Percentiles rank a stretch among this genome's conserved stretches.
phyloP scores from a whole-genome alignment of 139 green algal species.

The Coelastrella sp. region DNA sequence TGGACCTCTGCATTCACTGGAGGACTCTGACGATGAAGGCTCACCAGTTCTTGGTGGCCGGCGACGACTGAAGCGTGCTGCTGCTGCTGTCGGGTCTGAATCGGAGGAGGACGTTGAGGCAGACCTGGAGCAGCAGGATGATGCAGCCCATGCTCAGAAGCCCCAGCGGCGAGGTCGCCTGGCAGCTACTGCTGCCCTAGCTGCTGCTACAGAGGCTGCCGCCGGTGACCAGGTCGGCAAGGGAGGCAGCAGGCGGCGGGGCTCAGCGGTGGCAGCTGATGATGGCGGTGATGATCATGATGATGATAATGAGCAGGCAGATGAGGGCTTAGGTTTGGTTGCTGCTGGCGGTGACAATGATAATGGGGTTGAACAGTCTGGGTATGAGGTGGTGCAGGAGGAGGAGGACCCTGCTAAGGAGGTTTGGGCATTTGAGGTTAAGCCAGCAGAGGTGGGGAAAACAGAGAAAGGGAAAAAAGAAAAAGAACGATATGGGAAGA shows the following conservation, averaged over 20 bases:
- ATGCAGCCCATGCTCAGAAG: background rate
- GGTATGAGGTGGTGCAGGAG: conserved; percentile 52
- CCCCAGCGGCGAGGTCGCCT: conserved; percentile 10
- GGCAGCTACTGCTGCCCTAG: conserved; percentile 34
- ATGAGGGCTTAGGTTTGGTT: background rate
- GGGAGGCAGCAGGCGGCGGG: background rate
- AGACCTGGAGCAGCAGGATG: conserved; percentile 2
- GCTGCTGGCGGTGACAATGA: background rate
- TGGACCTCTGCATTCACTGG: background rate
- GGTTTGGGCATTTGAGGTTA: conserved; percentile 85
- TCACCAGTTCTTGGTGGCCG: conserved; percentile 9
- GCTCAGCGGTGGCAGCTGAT: background rate
- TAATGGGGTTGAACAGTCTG: background rate
- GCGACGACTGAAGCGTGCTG: background rate
- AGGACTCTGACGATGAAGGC: conserved; percentile 27
- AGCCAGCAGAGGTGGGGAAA: conserved; percentile 62
- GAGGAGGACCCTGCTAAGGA: conserved; percentile 69
- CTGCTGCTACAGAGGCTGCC: conserved; percentile 29
- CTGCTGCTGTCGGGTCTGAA: background rate
- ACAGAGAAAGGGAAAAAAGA: background rate
- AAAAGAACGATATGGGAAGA: too few relatives aligned
- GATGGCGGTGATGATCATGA: background rate
- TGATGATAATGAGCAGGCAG: background rate
- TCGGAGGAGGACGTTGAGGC: background rate
- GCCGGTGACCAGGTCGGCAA: background rate